Evolutionary conservation across 345 rosid species (phyloP), one percentile per base, ranked within the genome.

Genomic region (Capsella bursapastoris): DNA sequence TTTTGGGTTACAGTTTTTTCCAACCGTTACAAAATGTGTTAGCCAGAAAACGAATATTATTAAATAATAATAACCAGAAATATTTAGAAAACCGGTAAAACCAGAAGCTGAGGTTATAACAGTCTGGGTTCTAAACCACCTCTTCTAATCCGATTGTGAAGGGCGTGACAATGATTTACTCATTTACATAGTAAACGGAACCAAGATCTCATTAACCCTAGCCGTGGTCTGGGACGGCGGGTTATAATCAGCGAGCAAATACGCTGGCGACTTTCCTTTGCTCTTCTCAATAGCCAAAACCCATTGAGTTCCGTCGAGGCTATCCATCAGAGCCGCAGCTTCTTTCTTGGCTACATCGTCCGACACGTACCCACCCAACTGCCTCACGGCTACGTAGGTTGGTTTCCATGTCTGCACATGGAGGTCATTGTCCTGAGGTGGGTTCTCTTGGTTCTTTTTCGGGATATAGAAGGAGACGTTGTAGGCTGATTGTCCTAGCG

Each of bases 141-240:
- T 38, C 67, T 57, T 43, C 49, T 28, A 74, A 50, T 41, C 12
- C 2, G 6, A 49, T 31, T 6, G 13, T 50, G 44, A 22, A 58
- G 68, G 51, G 47, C 56, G n/a, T 38, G 18, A 66, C 53, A 41
- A 22, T 68, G 13, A 35, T 62, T 15, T 61, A 62, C 64, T 68
- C 9, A 35, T 62, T 15, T 68, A 62, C 69, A 76, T 52, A 47
- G 28, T 13, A 76, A 69, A 76, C 2, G 58, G 70, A 53, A 76
- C 50, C 70, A 76, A 0, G 1, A 76, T 69, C 58, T 76, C 79
- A 61, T 16, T 68, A 68, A 75, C 64, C 31, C 79, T 75, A 75
- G 15, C 70, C 0, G 27, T 68, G 22, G n/a, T 53, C 41, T 61
- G 64, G 9, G 1, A 44, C 32, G 70, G 74, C 8, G 58, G 51